Percentiles rank a stretch among this genome's conserved stretches.
Evolutionary conservation across 495 filamentous ascomycete genomes (phyloP).

Genomic region (Penicillium parvum): DNA sequence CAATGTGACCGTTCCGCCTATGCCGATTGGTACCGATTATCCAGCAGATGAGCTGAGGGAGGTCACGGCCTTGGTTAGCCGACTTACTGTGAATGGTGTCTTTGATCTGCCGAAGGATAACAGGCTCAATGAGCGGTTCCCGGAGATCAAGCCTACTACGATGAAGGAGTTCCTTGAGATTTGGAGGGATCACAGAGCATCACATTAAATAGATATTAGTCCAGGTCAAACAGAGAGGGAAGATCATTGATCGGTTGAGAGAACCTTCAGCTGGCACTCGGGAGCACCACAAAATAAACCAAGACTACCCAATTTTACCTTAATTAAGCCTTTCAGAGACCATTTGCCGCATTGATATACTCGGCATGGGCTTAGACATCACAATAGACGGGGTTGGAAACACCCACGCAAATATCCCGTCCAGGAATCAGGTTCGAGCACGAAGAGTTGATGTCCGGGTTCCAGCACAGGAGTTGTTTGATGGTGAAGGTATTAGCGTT

Average conservation of each 20-base stretch:
- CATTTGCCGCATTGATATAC: too few species aligned
- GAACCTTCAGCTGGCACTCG: not conserved
- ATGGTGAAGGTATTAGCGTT: constrained; percentile 20
- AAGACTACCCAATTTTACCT: too few species aligned
- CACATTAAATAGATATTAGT: constrained; percentile 1
- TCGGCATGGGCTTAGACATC: too few species aligned
- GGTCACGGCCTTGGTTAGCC: constrained; percentile 29
- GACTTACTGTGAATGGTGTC: constrained; percentile 28
- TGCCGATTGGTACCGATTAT: constrained; percentile 17
- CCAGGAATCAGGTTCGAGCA: constrained; percentile 28
- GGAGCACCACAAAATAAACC: not conserved
- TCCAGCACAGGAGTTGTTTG: constrained; percentile 24
- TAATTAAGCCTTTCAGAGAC: too few species aligned
- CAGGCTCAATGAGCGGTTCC: constrained; percentile 25
- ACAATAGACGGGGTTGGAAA: constrained; percentile 2
- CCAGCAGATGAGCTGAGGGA: constrained; percentile 28
- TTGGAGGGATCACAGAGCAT: constrained; percentile 16
- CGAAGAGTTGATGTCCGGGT: constrained; percentile 22
- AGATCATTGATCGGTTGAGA: not conserved
- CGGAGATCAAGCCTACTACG: constrained; percentile 24
- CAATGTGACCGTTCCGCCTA: constrained; percentile 44
- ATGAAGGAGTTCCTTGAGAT: constrained; percentile 25
- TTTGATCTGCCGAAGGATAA: constrained; percentile 28
- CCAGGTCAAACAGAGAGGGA: not conserved
- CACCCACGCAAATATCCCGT: constrained; percentile 18